Evolutionary conservation across 2,329 filamentous ascomycete species (phyloP), one percentile per base, ranked within the genome.

Genomic region (Atkinsonella texensis): DNA sequence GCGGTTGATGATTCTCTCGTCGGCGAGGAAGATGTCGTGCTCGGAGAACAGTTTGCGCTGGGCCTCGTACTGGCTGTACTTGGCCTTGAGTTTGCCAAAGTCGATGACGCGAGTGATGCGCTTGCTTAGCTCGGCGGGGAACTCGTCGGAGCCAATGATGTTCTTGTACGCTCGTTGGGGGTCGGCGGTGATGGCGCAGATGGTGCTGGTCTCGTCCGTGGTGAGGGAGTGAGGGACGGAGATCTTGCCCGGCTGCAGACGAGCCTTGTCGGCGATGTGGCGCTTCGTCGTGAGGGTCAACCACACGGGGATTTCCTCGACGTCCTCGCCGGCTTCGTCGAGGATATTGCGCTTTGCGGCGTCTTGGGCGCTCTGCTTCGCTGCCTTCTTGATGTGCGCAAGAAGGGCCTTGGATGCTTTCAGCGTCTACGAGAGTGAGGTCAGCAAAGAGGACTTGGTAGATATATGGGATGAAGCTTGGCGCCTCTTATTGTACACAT

Each of bases 11-110:
- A 98, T 86, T 47, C 93, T 79, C 63, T 95, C 87, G 66, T 98
- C 93, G 49, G 87, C 91, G 52, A 98, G 77, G 73, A 98, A 97
- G 52, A 97, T 73, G 65, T 97, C 93, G 68, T 96, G 89, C 68
- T 95, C 88, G 44, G 81, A 74, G 56, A 85, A 79, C 38, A 98
- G 79, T 68, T 93, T 88, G 57, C 93, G 79, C 68, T 87, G 83
- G 50, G 81, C 82, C 73, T 98, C 93, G 70, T 88, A 98, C 55
- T 86, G 81, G 74, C 86, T 84, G 77, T 86, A 96, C 73, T 93
- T 91, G 60, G 84, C 78, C 63, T 73, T 72, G 56, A 98, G 75
- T 69, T 97, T 95, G 61, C 78, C 77, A 58, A 90, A 73, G 60
- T 89, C 89, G 61, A 97, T 84, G 45, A 98, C 79, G 57, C 83